A percentile compares a stretch with the other conserved stretches of the same genome.
Evolutionary conservation across 129 eudicot genomes (phyloP).

Genomic region (Flaveria brownii): DNA sequence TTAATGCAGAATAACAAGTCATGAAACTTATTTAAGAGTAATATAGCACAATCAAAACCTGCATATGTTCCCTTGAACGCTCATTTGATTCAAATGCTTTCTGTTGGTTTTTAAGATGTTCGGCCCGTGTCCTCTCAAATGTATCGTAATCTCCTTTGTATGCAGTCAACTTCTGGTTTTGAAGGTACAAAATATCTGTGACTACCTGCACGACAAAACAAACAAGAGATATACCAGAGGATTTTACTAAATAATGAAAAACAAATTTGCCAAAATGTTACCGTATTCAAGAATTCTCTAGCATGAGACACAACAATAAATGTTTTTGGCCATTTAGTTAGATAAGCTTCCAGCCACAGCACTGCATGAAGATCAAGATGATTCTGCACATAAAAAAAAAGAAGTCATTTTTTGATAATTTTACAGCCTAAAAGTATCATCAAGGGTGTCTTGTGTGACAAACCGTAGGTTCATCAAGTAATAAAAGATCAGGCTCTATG

Average conservation of each 20-base stretch:
- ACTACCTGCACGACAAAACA: conserved; percentile 57
- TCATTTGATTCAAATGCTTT: conserved; percentile 96
- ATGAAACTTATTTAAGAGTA: not conserved
- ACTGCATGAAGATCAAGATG: conserved; percentile 99
- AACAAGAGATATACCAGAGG: conserved; percentile 6
- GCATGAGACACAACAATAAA: conserved; percentile 99
- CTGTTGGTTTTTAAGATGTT: conserved; percentile 74
- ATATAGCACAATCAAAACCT: conserved; percentile 50
- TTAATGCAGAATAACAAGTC: conserved; percentile 10
- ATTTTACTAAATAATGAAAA: conserved; percentile 5
- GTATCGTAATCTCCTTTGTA: conserved; percentile 92
- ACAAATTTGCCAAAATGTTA: conserved; percentile 30
- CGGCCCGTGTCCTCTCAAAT: conserved; percentile 96
- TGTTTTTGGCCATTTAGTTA: conserved; percentile 98
- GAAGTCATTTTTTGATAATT: not conserved
- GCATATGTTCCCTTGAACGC: conserved; percentile 91
- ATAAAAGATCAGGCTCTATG: conserved; percentile 88
- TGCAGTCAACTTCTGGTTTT: conserved; percentile 73
- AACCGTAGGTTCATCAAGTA: conserved; percentile 98
- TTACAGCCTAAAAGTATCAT: conserved; percentile 16
- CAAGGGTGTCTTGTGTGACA: conserved; percentile 11
- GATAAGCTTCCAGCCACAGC: conserved; percentile 89
- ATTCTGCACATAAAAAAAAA: conserved; percentile 53
- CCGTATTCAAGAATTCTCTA: conserved; percentile 92
- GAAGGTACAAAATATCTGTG: conserved; percentile 94